Conservation (phyloP, 108 stramenopile species). For the Bacterosira constricta region DNA sequence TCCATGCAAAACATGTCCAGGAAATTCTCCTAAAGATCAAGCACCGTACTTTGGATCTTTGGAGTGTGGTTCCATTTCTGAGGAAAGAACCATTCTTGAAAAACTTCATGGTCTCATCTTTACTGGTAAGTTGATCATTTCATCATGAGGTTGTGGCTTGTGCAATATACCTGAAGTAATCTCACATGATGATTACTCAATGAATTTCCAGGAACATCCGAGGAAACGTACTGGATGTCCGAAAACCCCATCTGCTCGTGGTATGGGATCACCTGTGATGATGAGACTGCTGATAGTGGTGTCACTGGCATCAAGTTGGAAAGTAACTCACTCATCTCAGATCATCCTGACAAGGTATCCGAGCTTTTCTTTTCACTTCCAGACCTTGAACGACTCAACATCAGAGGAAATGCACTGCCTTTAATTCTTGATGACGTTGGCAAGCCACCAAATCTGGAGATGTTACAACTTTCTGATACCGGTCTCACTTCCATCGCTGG, state of each 20-base stretch:
- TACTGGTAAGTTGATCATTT: constrained; percentile 10
- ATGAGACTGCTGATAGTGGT: constrained; percentile 39
- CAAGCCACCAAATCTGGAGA: constrained; percentile 43
- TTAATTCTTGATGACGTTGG: constrained; percentile 62
- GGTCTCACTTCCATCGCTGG: constrained; percentile 56
- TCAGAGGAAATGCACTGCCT: constrained; percentile 53
- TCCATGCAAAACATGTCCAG: constrained; percentile 53
- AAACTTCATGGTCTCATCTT: constrained; percentile 51
- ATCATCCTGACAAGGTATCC: constrained; percentile 31
- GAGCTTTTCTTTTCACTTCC: constrained; percentile 43
- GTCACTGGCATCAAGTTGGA: constrained; percentile 47
- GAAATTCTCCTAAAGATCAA: constrained; percentile 6
- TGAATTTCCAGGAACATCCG: constrained; percentile 10
- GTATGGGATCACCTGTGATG: constrained; percentile 64
- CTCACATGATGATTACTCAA: neutral
- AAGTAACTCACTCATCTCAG: constrained; percentile 47
- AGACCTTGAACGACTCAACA: constrained; percentile 24
- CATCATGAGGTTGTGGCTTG: neutral
- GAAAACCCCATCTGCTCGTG: constrained; percentile 63
- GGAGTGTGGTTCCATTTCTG: constrained; percentile 46
- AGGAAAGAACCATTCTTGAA: constrained; percentile 56
- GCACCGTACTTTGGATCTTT: constrained; percentile 62
- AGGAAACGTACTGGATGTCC: constrained; percentile 36
- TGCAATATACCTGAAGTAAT: neutral
- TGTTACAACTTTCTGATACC: constrained; percentile 65